Evolutionary conservation across 768 basidiomycete genomes (phyloP).

Genomic region (Tricholoma bakamatsutake): DNA sequence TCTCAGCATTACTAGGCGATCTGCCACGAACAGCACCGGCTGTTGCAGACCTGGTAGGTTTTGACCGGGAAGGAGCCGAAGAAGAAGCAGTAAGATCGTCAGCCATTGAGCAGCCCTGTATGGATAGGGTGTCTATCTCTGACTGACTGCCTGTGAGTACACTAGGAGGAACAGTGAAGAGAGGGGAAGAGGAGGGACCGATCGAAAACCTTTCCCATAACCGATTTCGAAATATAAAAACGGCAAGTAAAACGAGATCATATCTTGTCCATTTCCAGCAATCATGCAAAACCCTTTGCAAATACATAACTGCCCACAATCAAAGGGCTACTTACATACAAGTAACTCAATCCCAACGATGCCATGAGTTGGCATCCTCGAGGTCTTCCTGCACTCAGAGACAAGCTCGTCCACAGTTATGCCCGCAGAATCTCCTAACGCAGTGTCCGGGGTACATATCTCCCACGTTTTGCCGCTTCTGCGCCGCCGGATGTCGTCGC

Average conservation of each 20-base stretch:
- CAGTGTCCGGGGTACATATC: not conserved
- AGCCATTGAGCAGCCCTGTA: conserved; percentile 19
- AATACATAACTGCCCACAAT: not conserved
- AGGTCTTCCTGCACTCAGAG: not conserved
- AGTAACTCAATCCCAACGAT: not conserved
- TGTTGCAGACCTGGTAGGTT: conserved; percentile 32
- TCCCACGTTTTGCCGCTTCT: conserved; percentile 9
- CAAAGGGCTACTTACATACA: not conserved
- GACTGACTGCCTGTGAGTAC: no score
- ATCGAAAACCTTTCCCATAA: conserved; percentile 20
- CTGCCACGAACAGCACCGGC: conserved; percentile 43
- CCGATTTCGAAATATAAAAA: not conserved
- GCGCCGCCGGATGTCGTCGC: conserved; percentile 12
- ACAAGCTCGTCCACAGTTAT: not conserved
- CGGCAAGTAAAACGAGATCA: conserved; percentile 6
- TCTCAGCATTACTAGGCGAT: conserved; percentile 43
- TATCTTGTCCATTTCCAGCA: conserved; percentile 1
- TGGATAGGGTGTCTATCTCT: no score
- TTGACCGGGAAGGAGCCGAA: conserved; percentile 34
- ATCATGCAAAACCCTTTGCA: no score
- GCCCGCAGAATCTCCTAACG: not conserved
- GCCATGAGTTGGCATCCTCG: not conserved
- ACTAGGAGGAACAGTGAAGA: not conserved
- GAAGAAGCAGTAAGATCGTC: conserved; percentile 34
- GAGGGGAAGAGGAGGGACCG: conserved; percentile 13